Base-by-base conservation (phyloP, 2,329 filamentous ascomycete genomes). In the Hypoxylon sp. region DNA sequence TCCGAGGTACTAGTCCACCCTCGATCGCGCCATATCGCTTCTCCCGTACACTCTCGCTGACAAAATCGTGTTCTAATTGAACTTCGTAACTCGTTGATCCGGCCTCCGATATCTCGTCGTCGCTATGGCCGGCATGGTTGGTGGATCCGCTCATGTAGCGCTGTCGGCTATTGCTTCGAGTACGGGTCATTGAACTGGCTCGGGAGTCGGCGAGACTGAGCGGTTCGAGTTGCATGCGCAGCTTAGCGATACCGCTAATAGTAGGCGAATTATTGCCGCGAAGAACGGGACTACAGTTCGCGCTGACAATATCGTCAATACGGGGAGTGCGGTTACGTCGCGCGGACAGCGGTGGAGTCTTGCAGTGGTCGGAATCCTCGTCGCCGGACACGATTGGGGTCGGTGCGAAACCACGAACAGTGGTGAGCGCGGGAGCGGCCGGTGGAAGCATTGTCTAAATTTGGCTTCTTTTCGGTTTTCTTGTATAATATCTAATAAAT, bases 171-270 rank as follows among this genome's bases (percentile, higher is more conserved):
- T 80, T 75, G 77, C 85, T 82, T 54, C 84, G 82, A 69, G 83
- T 85, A 71, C 83, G 87, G 19, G 86, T 86, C 75, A 87, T 82
- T 35, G 87, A 89, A 72, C 83, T 87, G 53, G 84, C 84, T 50
- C 86, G 86, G 50, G 80, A 81, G 19, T 75, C 81, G 69, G 89
- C 87, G 13, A 97, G 84, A 75, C 87, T 92, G 59, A 98, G 83
- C 2, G 90, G 89, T 68, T 97, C 94, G 64, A 97, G 85, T 76
- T 96, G 91, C 78, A 91, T 85, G 78, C 94, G 94, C 75, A 98
- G 83, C 74, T 91, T 92, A 76, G 93, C 92, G 74, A 98, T 94
- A 52, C 94, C 94, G 66, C 91, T 91, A 31, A 90, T 76, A 53
- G 82, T 84, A 10, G 87, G 86, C 17, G 87, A 88, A 14, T 83